Base-by-base conservation (phyloP, 306 rosid genomes). In the Quercus cerris region DNA sequence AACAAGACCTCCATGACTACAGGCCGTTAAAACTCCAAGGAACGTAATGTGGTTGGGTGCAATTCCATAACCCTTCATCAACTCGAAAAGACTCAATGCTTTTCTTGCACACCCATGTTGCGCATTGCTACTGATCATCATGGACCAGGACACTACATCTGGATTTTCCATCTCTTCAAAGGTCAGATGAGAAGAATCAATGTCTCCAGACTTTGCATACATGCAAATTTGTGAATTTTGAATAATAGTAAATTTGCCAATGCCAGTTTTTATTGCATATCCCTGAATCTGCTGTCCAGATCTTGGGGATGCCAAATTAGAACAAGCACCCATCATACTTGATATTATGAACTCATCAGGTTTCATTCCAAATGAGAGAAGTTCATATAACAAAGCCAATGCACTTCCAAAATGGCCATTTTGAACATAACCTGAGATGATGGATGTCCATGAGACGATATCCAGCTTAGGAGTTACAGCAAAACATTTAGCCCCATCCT, bases 141-240 rank as follows among this genome's bases (percentile, higher is more conserved):
- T 87, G 3, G 94, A 84, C 94, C 91, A 90, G 49, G 94, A 84
- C 62, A 90, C 90, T 10, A 81, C 86, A 56, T 90, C 87, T 51
- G 84, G 89, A 71, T 79, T 86, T 78, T 81, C 75, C 3, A 38
- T 88, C 82, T 88, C 86, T 77, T 73, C 75, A 77, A 88, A 88
- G 74, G 86, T 86, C 41, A 69, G 66, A 68, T 71, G 58, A 49
- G 94, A 90, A 0, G 84, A 84, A 52, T 76, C 71, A 30, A 86
- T 80, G 75, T 88, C 89, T 62, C 91, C 94, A 4, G 86, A 90
- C 64, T 90, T 90, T 41, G 90, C 89, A 79, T 88, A 90, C 94
- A 88, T 88, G 75, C 81, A 90, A 66, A 90, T 77, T 80, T 81
- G 90, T 22, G 89, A 86, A 63, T 90, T 88, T 76, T 82, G 87